Percentiles rank a stretch among this genome's conserved stretches.
phyloP scores from a whole-genome alignment of 1,284 basidiomycete species.

The Coniophora puteana region DNA sequence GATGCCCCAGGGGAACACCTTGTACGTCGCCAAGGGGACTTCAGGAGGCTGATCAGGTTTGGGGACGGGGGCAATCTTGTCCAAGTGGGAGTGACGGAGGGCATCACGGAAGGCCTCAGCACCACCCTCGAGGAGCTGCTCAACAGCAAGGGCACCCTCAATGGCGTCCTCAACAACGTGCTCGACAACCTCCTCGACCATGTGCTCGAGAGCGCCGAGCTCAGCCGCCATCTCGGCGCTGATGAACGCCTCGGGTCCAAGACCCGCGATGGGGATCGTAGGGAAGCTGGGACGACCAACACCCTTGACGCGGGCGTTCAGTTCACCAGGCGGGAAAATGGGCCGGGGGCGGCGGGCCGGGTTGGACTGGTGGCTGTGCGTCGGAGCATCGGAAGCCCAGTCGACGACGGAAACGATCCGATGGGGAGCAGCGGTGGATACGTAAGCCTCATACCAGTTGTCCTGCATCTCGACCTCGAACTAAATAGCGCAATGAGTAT shows the following conservation, averaged over 20 bases:
- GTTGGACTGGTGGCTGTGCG: too few species aligned
- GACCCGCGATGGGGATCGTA: constrained; percentile 14
- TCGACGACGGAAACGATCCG: constrained; percentile 77
- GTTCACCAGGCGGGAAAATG: constrained; percentile 17
- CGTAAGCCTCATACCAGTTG: constrained; percentile 80
- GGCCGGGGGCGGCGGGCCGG: too few species aligned
- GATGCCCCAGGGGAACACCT: constrained; percentile 70
- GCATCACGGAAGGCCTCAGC: too few species aligned
- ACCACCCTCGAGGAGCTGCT: too few species aligned
- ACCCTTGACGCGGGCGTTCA: constrained; percentile 14
- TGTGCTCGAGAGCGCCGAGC: too few species aligned
- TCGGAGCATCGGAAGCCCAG: constrained; percentile 73
- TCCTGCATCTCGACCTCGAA: constrained; percentile 85
- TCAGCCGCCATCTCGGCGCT: too few species aligned
- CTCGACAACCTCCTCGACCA: too few species aligned
- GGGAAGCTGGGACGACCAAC: constrained; percentile 12
- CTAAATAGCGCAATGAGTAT: constrained; percentile 28
- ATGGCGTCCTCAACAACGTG: too few species aligned
- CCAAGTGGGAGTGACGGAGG: too few species aligned
- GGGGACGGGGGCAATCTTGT: constrained; percentile 25
- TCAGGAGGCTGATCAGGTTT: constrained; percentile 33
- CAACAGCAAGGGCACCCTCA: too few species aligned
- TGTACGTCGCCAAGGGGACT: constrained; percentile 47
- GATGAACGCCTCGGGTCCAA: neutral
- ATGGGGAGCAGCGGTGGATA: constrained; percentile 61